A percentile compares a stretch with the other conserved stretches of the same genome.
phyloP scores from a whole-genome alignment of 2,329 filamentous ascomycete genomes.

The Clarireedia paspali region DNA sequence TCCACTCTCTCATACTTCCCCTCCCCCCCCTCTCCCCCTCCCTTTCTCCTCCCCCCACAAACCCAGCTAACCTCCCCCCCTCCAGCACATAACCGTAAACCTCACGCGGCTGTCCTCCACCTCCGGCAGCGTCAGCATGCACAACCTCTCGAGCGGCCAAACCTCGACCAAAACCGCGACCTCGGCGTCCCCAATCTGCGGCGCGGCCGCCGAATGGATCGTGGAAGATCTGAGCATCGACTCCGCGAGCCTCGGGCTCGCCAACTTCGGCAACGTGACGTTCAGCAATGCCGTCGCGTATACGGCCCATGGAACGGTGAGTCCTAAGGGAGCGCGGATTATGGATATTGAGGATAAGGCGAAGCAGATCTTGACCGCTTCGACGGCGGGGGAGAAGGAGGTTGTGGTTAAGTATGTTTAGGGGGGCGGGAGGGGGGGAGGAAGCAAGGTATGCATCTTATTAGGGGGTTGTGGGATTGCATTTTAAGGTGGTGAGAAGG shows the following conservation, averaged over 20 bases:
- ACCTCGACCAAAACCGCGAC: slow-evolving; percentile 35
- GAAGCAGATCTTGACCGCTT: neutral
- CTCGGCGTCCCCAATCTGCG: slow-evolving; percentile 28
- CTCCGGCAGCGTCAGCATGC: slow-evolving; percentile 35
- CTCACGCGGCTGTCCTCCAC: slow-evolving; percentile 32
- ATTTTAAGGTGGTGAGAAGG: too few relatives aligned
- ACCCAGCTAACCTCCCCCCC: neutral
- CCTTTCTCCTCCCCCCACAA: neutral
- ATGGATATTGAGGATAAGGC: neutral
- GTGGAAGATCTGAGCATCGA: slow-evolving; percentile 39
- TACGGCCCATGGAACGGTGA: neutral
- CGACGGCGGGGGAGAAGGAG: neutral
- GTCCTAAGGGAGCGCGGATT: neutral
- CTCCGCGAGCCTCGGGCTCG: slow-evolving; percentile 34
- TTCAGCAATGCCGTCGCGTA: slow-evolving; percentile 30
- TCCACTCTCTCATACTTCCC: too few relatives aligned
- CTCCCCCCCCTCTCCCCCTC: too few relatives aligned
- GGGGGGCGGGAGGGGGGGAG: too few relatives aligned
- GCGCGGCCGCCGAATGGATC: slow-evolving; percentile 44
- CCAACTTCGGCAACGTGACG: slow-evolving; percentile 37
- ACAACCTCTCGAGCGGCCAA: slow-evolving; percentile 38
- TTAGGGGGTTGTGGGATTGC: too few relatives aligned
- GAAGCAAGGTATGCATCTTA: neutral
- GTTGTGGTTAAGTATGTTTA: neutral
- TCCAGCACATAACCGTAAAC: neutral